Base-by-base conservation (phyloP, 2,329 filamentous ascomycete genomes). In the Penicillium sclerotiorum region DNA sequence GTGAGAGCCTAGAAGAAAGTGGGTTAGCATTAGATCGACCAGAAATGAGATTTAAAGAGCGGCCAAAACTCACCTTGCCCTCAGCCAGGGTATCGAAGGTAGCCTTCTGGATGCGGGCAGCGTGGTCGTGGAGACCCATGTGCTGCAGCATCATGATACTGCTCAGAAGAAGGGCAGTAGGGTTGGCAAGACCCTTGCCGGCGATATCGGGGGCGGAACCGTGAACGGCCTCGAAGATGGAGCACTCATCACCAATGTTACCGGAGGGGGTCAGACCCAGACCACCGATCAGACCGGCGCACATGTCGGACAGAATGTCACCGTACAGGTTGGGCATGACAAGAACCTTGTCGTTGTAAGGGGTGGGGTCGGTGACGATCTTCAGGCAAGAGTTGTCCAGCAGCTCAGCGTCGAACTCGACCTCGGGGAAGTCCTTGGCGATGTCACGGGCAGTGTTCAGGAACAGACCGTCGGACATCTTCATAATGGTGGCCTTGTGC, bases 401-500 rank as follows among this genome's bases (percentile, higher is more conserved):
- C 61, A 99, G 85, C 83, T 99, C 94, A 65, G 90, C 90, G 71
- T 97, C 93, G 73, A 99, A 97, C 79, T 96, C 89, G 68, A 99
- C 90, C 65, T 86, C 81, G 58, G 94, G 94, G 84, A 89, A 99
- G 72, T 97, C 92, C 85, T 95, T 95, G 74, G 90, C 82, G 62
- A 99, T 85, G 55, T 94, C 84, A 63, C 86, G 80, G 64, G 88
- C 94, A 56, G 88, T 90, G 75, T 83, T 89, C 64, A 99, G 84
- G 86, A 99, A 99, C 56, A 99, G 89, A 79, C 94, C 94, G 75
- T 99, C 94, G 72, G 88, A 93, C 90, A 96, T 95, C 86, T 99
- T 99, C 94, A 99, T 99, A 80, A 99, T 99, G 71, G 94, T 97
- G 74, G 94, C 94, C 85, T 99, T 99, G 88, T 99, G 94, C 58